Evolutionary conservation across 495 filamentous ascomycete species (phyloP), one percentile per base, ranked within the genome.

Genomic region (Podospora tetraspora): DNA sequence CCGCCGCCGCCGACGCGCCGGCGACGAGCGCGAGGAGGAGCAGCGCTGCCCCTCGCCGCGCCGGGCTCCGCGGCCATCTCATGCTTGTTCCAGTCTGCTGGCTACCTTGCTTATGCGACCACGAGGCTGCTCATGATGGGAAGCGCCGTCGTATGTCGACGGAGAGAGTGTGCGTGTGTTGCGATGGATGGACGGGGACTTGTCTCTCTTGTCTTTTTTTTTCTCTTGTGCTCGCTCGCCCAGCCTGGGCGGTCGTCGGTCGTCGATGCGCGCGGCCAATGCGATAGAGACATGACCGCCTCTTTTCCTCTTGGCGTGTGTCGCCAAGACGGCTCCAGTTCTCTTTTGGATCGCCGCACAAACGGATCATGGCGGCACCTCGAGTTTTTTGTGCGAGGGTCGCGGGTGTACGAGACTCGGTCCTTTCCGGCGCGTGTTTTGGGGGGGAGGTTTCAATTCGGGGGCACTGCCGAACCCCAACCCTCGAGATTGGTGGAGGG

Each of bases 1-100:
- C 16, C 66, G 66, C 64, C 70, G 61, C 63, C 9, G 32, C 32
- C 32, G 32, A 3, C 34, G 34, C 34, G 12, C 12, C 34, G 34
- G 3, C 34, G 34, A 43, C 34, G 34, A 43, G 34, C 13, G 67
- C 63, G 37, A 57, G 57, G 37, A 57, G 52, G 21, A 37, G 52
- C 30, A 65, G 23, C 37, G 61, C 24, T 1, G 60, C 62, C 30
- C 30, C 62, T 27, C 27, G 27, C 19, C 34, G 30, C 34, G 19
- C 0, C 22, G 19, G 37, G 16, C 24, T 37, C 22, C 37, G 59
- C n/a, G 62, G 10, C 66, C 59, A 57, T 30, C 22, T 62, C 66
- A 62, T 62, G 23, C 16, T 67, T 52, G 23, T 57, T 3, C 63
- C 32, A 12, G 32, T 32, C 27, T 23, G 16, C 34, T 22, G 21